A percentile compares a stretch with the other conserved stretches of the same genome.
These are phyloP conservation scores for Dactylellina haptotyla DNA, from an alignment of 2,329 filamentous ascomycete genomes.

Conservation along the genomic window DNA sequence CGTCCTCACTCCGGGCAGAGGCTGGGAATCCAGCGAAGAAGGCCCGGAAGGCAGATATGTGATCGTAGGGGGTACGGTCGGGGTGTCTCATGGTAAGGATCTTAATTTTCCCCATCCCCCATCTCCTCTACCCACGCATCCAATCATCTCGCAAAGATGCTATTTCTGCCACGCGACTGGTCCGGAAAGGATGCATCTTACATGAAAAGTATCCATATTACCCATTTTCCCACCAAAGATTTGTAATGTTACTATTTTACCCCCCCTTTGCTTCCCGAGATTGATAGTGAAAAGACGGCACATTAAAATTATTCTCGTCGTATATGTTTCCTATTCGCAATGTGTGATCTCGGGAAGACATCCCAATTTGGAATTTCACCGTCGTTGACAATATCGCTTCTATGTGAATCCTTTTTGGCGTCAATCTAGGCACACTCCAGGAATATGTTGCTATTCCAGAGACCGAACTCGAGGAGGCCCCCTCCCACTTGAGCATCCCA, in stretches of 20 bases:
- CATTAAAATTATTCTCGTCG: constrained; percentile 6
- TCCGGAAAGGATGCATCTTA: constrained; percentile 44
- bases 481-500: constrained; percentile 74
- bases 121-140: not conserved
- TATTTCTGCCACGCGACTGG: constrained; percentile 52
- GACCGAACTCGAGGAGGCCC: constrained; percentile 78
- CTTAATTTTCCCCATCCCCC: constrained; percentile 10
- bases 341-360: constrained; percentile 41
- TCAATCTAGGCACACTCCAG: constrained; percentile 74
- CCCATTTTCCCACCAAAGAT: not conserved
- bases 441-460: constrained; percentile 77
- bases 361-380: constrained; percentile 43
- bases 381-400: constrained; percentile 31
- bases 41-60: constrained; percentile 77
- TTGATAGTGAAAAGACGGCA: constrained; percentile 41
- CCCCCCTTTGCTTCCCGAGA: constrained; percentile 32
- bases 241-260: not conserved
- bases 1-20: constrained; percentile 78
- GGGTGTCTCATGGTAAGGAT: constrained; percentile 63
- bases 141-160: constrained; percentile 41
- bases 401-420: constrained; percentile 38
- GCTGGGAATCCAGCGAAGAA: constrained; percentile 76
- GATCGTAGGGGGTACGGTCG: constrained; percentile 75
- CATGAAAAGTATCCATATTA: constrained; percentile 23
- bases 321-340: constrained; percentile 20